A percentile compares a stretch with the other conserved stretches of the same genome.
These are phyloP conservation scores for Leccinum sublutescens DNA, from an alignment of 768 basidiomycete species.

Conservation along the genomic window DNA sequence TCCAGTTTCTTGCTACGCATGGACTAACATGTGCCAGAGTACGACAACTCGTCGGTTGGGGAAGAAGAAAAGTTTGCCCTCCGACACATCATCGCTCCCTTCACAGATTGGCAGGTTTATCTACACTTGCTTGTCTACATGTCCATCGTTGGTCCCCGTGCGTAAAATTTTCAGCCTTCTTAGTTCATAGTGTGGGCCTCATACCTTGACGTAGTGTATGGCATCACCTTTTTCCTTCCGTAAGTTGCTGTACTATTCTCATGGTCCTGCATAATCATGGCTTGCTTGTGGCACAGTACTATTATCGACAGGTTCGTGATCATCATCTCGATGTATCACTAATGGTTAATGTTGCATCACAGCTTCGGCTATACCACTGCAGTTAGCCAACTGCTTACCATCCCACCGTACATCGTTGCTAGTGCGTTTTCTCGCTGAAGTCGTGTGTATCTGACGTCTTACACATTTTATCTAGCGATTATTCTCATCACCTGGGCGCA, in stretches of 20 bases:
- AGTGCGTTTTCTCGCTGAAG: slow-evolving; percentile 40
- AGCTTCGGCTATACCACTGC: slow-evolving; percentile 60
- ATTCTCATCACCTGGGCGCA: slow-evolving; percentile 49
- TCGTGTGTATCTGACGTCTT: background rate
- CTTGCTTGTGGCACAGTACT: background rate
- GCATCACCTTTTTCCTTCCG: slow-evolving; percentile 71
- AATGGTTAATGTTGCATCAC: slow-evolving; percentile 5
- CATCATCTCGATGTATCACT: background rate
- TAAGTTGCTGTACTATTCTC: slow-evolving; percentile 34
- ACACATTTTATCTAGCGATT: slow-evolving; percentile 41
- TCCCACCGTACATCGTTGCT: slow-evolving; percentile 64
- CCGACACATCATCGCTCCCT: slow-evolving; percentile 51
- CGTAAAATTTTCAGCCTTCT: slow-evolving; percentile 24
- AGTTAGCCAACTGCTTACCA: slow-evolving; percentile 62
- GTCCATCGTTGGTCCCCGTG: slow-evolving; percentile 57
- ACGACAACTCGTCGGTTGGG: slow-evolving; percentile 20
- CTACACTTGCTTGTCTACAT: slow-evolving; percentile 29
- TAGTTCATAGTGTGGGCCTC: background rate
- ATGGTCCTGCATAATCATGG: background rate
- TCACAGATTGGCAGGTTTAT: slow-evolving; percentile 62
- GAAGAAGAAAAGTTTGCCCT: slow-evolving; percentile 55
- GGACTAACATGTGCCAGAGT: slow-evolving; percentile 49
- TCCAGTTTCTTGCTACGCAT: slow-evolving; percentile 39
- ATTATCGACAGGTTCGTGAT: background rate
- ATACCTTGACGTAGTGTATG: slow-evolving; percentile 47